Evolutionary conservation across 352 stramenopile genomes (phyloP), one percentile per base, ranked within the genome.

Genomic region (Pythium aphanidermatum): DNA sequence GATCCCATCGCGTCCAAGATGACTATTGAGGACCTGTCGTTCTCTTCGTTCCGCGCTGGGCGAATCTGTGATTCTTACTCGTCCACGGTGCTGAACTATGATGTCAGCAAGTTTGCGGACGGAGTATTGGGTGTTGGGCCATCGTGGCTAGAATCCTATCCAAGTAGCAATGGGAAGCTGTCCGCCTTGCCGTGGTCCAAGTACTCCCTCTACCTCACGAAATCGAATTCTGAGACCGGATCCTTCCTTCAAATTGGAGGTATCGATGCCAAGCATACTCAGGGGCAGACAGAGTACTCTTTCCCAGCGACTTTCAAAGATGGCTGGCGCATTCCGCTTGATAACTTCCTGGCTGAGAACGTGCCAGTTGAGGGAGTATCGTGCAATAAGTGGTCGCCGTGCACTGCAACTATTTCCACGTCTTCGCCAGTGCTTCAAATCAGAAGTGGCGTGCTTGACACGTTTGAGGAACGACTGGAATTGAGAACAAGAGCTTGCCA

Each of bases 101-200:
- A 9, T 2, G 14, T 34, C 10, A 28, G 38, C 19, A 11, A 2
- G 17, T 12, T 16, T 1, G 44, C 33, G 4, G 29, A 43, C 33
- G 24, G 23, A 5, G 44, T 43, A 25, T 26, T 51, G 26, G 44
- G 44, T 4, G 24, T 51, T 20, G 44, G 44, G 12, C 31, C 44
- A 1, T 31, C n/a, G 11, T 12, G 25, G 14, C 23, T 26, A 11
- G 21, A 8, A 1, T 31, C n/a, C 14, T 12, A 35, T 13, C 23
- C 33, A 11, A 28, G 7, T 9, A 4, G 4, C 11, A 21, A 17
- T 5, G 23, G 9, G 21, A 51, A 43, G 14, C 16, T 51, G 13
- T 31, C 41, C 27, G 28, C 23, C 5, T 21, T 51, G 20, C 44
- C 44, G n/a, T 51, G 44, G 44, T 43, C 44, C 44, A 51, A 42